These are phyloP conservation scores for Candida albicans DNA, from an alignment of 1,139 yeast genomes.

Conservation along the genomic window DNA sequence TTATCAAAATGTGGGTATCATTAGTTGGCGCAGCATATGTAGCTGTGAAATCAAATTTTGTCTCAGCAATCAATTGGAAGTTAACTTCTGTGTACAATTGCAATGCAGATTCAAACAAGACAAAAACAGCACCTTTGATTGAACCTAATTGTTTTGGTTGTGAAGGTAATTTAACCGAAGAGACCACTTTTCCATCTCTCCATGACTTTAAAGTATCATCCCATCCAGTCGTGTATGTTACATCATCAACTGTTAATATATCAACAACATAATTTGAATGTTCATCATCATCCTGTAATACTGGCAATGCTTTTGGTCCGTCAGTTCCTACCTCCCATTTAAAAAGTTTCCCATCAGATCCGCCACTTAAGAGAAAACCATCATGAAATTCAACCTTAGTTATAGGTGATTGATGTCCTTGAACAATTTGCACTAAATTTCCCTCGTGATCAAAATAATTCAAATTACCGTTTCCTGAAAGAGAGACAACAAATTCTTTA, in stretches of 20 bases:
- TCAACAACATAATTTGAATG: constrained; percentile 64
- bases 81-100: constrained; percentile 30
- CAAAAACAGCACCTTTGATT: constrained; percentile 28
- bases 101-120: constrained; percentile 51
- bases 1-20: constrained; percentile 38
- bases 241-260: constrained; percentile 26
- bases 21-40: constrained; percentile 34
- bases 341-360: constrained; percentile 76
- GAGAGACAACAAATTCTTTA: constrained; percentile 57
- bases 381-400: constrained; percentile 44
- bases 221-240: constrained; percentile 72
- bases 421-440: constrained; percentile 45
- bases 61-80: constrained; percentile 22
- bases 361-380: constrained; percentile 57
- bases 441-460: constrained; percentile 51
- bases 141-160: constrained; percentile 66
- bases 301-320: constrained; percentile 23
- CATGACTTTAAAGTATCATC: constrained; percentile 72
- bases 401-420: constrained; percentile 82
- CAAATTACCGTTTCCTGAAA: constrained; percentile 72
- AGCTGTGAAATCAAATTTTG: constrained; percentile 36
- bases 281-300: constrained; percentile 17
- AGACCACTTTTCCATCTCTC: constrained; percentile 27
- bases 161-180: constrained; percentile 36
- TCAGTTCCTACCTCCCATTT: constrained; percentile 51